Conservation (phyloP, 306 rosid genomes). For the Elaeagnus macrophylla region DNA sequence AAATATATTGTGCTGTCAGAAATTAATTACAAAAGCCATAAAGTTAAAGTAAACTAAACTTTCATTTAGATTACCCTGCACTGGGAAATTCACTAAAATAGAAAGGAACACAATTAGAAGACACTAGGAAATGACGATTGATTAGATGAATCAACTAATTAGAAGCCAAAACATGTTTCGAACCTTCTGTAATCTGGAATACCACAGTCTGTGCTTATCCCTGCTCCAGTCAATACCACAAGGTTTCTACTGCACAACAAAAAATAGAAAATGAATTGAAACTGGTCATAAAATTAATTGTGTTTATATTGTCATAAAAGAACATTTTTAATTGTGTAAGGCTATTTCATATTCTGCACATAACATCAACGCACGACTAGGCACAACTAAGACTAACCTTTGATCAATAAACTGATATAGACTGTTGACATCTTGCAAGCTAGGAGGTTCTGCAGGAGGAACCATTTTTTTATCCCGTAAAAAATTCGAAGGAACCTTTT, state of each 20-base stretch:
- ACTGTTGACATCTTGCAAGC: constrained; percentile 46
- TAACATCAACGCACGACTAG: neutral
- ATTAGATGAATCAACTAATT: neutral
- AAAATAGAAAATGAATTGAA: constrained; percentile 11
- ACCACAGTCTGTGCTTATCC: constrained; percentile 93
- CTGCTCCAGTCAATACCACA: constrained; percentile 77
- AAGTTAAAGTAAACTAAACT: neutral
- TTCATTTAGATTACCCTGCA: neutral
- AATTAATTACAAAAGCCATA: too few relatives aligned
- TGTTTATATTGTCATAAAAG: neutral
- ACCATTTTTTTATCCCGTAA: constrained; percentile 49
- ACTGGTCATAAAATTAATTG: constrained; percentile 9
- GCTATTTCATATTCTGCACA: neutral
- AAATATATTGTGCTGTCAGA: too few relatives aligned
- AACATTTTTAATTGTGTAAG: constrained; percentile 3
- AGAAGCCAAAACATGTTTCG: neutral
- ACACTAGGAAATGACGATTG: neutral
- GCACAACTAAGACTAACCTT: constrained; percentile 36
- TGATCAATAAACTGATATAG: constrained; percentile 58
- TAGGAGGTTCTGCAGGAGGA: constrained; percentile 88
- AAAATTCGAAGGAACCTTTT: constrained; percentile 24
- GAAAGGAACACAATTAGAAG: neutral
- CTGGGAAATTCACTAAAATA: too few relatives aligned
- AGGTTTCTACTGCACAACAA: constrained; percentile 52
- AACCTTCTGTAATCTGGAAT: constrained; percentile 96